A percentile compares a stretch with the other conserved stretches of the same genome.
Evolutionary conservation across 1,284 basidiomycete genomes (phyloP).

Genomic region (Gymnopus androsaceus): DNA sequence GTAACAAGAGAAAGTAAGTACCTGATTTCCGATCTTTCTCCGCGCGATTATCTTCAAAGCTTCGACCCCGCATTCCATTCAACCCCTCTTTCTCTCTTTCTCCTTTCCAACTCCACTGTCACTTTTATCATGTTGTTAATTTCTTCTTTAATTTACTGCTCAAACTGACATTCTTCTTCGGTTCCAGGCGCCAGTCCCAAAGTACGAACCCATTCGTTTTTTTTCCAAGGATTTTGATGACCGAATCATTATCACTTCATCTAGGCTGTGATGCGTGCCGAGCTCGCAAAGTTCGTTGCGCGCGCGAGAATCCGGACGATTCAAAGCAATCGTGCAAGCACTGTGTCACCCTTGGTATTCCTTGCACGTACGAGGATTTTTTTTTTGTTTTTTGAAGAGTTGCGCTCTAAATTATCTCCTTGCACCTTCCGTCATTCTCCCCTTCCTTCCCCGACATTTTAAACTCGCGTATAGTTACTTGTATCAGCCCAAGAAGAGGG

Average conservation of each 20-base stretch:
- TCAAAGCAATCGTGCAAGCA: constrained; percentile 79
- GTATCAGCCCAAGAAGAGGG: constrained; percentile 90
- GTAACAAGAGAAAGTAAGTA: constrained; percentile 70
- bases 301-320: constrained; percentile 75
- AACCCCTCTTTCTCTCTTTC: constrained; percentile 10
- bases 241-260: constrained; percentile 17
- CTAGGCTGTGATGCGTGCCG: constrained; percentile 80
- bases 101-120: constrained; percentile 12
- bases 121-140: constrained; percentile 26
- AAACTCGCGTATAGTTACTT: too few species aligned
- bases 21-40: constrained; percentile 47
- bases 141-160: constrained; percentile 18
- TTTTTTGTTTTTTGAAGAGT: too few species aligned
- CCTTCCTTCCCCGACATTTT: too few species aligned
- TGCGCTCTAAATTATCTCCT: too few species aligned
- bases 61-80: constrained; percentile 7
- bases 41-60: constrained; percentile 28
- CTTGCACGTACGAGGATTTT: constrained; percentile 87
- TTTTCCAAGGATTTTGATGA: constrained; percentile 17
- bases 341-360: constrained; percentile 78
- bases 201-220: constrained; percentile 47
- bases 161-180: constrained; percentile 16
- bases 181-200: constrained; percentile 73
- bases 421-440: too few species aligned
- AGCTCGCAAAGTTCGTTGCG: constrained; percentile 80